A percentile compares a stretch with the other conserved stretches of the same genome.
phyloP scores from a whole-genome alignment of 1,284 basidiomycete genomes.

The Inonotus obliquus region DNA sequence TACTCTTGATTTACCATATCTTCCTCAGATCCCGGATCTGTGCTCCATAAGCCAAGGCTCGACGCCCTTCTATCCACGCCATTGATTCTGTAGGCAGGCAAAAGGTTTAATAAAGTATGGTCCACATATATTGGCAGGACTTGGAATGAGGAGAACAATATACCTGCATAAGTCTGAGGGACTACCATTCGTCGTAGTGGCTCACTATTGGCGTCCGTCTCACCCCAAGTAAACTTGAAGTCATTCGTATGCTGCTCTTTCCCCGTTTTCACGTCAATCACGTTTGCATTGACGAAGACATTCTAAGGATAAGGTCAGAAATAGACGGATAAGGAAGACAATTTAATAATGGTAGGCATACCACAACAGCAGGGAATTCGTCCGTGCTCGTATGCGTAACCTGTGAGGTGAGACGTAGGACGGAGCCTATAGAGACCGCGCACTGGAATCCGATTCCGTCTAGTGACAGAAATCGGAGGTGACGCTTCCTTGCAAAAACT shows the following conservation, averaged over 20 bases:
- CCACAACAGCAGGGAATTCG: conserved; percentile 46
- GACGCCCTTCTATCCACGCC: conserved; percentile 75
- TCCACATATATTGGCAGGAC: too few species aligned
- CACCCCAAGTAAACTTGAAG: conserved; percentile 66
- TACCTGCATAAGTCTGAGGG: conserved; percentile 67
- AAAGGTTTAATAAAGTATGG: too few species aligned
- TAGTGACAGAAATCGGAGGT: conserved; percentile 69
- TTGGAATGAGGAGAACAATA: conserved; percentile 19
- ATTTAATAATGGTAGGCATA: conserved; percentile 30
- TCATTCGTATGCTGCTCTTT: conserved; percentile 65
- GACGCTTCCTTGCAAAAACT: conserved; percentile 58
- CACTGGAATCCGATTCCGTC: conserved; percentile 76
- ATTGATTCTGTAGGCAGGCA: conserved; percentile 57
- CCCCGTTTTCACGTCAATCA: conserved; percentile 71
- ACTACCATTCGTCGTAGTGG: conserved; percentile 53
- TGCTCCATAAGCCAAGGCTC: conserved; percentile 59
- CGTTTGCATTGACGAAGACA: conserved; percentile 70
- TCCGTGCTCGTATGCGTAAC: conserved; percentile 51
- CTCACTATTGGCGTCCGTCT: conserved; percentile 31
- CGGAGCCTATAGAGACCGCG: conserved; percentile 81
- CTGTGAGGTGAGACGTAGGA: conserved; percentile 66
- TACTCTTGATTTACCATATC: not conserved
- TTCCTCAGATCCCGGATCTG: conserved; percentile 43
- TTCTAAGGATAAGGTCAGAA: conserved; percentile 39
- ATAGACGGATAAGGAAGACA: too few species aligned